phyloP scores from a whole-genome alignment of 345 rosid genomes.

The Kandelia obovata region DNA sequence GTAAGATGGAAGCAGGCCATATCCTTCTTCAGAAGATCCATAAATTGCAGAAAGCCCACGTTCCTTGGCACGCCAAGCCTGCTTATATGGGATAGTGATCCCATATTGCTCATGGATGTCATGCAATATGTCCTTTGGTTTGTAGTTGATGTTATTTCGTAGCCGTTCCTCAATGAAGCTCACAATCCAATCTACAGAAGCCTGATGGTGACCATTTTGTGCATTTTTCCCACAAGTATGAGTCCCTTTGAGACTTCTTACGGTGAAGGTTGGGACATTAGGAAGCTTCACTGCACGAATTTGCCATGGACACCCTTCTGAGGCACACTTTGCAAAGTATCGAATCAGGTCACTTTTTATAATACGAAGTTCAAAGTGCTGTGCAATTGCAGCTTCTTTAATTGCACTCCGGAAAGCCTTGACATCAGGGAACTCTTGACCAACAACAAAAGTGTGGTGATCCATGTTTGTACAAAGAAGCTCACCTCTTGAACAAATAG shows the following conservation, averaged over 20 bases:
- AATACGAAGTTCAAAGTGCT: slow-evolving; percentile 53
- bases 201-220: slow-evolving; percentile 57
- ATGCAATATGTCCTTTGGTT: slow-evolving; percentile 57
- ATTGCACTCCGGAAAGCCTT: slow-evolving; percentile 52
- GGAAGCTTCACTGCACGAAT: slow-evolving; percentile 54
- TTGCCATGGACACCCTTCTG: slow-evolving; percentile 59
- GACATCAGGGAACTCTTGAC: slow-evolving; percentile 58
- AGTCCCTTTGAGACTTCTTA: slow-evolving; percentile 50
- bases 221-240: slow-evolving; percentile 52
- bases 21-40: slow-evolving; percentile 66
- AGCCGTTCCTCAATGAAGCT: slow-evolving; percentile 47
- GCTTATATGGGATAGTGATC: slow-evolving; percentile 53
- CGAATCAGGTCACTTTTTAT: slow-evolving; percentile 50
- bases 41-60: slow-evolving; percentile 56
- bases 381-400: slow-evolving; percentile 55
- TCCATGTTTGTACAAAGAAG: slow-evolving; percentile 29
- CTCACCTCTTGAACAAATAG: not conserved
- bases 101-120: slow-evolving; percentile 49
- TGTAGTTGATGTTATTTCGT: slow-evolving; percentile 43
- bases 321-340: slow-evolving; percentile 54
- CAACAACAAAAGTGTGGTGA: slow-evolving; percentile 38
- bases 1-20: slow-evolving; percentile 42
- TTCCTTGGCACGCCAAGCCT: slow-evolving; percentile 67
- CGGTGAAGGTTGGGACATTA: slow-evolving; percentile 40
- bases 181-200: slow-evolving; percentile 62